Base-by-base conservation (phyloP, 2,329 filamentous ascomycete genomes). In the Aureobasidium sp. region DNA sequence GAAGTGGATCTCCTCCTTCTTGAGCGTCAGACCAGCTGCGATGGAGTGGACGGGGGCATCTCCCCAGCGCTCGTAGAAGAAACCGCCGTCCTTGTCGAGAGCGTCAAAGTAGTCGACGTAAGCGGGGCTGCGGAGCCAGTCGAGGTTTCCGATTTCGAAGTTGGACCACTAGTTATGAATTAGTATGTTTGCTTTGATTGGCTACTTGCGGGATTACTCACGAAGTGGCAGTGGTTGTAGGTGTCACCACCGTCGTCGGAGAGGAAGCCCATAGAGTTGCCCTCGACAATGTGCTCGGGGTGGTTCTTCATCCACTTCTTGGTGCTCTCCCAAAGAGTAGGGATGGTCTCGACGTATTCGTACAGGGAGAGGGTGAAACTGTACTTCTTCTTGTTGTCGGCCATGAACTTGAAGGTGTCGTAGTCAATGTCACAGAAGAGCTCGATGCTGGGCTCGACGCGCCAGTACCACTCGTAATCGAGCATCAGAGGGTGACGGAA, bases 391-490 rank as follows among this genome's bases (percentile, higher is more conserved):
- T 89, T 88, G 77, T 96, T 87, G 73, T 97, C 92, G 69, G 88
- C 87, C 91, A 99, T 97, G 80, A 86, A 91, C 67, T 90, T 90
- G 87, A 99, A 99, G 8, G 94, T 90, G 72, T 99, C 94, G 76
- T 96, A 96, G 76, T 91, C 84, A 71, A 99, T 84, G 73, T 99
- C 94, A 78, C 94, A 99, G 83, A 86, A 97, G 65, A 99, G 87
- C 80, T 97, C 90, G 73, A 99, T 87, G 77, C 90, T 94, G 69
- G 94, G 94, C 82, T 99, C 94, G 15, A 99, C 94, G 68, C 95
- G 90, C 94, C 94, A 99, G 84, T 99, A 99, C 85, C 91, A 99
- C 73, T 99, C 94, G 77, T 96, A 99, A 74, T 97, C 91, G 75
- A 90, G 78, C 90, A 99, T 92, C 68, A 97, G 79, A 34, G 86